These are phyloP conservation scores for Leccinum incarnatum DNA, from an alignment of 768 basidiomycete species.

Conservation along the genomic window DNA sequence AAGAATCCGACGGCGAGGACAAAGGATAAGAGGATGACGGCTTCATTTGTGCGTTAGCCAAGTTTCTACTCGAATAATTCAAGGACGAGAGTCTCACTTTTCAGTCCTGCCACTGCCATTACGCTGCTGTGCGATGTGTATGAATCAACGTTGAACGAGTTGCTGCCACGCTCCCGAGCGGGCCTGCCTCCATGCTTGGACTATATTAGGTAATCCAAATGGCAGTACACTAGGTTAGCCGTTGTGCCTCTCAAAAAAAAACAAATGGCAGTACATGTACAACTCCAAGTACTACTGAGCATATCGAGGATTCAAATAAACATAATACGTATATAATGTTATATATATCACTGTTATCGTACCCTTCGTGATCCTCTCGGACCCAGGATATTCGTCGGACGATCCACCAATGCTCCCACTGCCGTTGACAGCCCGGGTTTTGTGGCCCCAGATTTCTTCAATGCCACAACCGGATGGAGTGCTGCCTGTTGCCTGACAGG, in stretches of 20 bases:
- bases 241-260: no score
- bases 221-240: background rate
- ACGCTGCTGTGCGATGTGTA: constrained; percentile 5
- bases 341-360: constrained; percentile 15
- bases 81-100: constrained; percentile 45
- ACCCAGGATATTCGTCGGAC: constrained; percentile 34
- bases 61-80: background rate
- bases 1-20: constrained; percentile 98
- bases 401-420: constrained; percentile 29
- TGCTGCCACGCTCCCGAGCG: constrained; percentile 4
- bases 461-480: background rate
- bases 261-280: background rate
- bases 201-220: constrained; percentile 25
- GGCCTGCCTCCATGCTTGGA: background rate
- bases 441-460: constrained; percentile 22
- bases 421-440: constrained; percentile 27
- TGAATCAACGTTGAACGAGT: background rate
- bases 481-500: constrained; percentile 15
- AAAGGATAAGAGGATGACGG: constrained; percentile 95
- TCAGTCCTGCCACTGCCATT: constrained; percentile 67
- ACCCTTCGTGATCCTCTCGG: constrained; percentile 32
- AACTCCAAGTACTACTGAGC: background rate
- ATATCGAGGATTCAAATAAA: background rate
- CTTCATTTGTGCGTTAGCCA: constrained; percentile 39
- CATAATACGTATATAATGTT: constrained; percentile 3